These are phyloP conservation scores for Penicillium mononematosum DNA, from an alignment of 495 filamentous ascomycete species.

Conservation along the genomic window DNA sequence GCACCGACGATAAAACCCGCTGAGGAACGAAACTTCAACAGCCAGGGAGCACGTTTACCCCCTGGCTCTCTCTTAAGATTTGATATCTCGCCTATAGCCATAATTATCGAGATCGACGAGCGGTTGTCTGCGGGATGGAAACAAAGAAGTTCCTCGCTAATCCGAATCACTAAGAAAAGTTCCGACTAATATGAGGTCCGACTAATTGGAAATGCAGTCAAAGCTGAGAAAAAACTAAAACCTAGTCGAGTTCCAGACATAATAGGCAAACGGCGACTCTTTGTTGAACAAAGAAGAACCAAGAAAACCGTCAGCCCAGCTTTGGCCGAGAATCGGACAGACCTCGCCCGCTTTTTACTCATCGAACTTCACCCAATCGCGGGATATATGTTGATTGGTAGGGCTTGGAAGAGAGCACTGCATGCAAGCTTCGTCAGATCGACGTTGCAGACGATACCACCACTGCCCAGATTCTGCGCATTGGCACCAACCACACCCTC, in stretches of 20 bases:
- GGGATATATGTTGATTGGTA: background rate
- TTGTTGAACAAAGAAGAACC: constrained; percentile 8
- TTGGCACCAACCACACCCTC: constrained; percentile 3
- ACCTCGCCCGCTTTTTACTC: background rate
- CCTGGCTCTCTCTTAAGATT: constrained; percentile 2
- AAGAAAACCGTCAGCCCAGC: constrained; percentile 3
- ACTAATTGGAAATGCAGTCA: background rate
- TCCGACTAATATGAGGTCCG: background rate
- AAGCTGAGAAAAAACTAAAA: background rate
- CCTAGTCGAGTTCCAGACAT: background rate
- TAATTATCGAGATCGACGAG: background rate
- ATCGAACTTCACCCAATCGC: background rate
- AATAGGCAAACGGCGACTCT: background rate
- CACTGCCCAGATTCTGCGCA: background rate
- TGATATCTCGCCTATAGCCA: background rate
- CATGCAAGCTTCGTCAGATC: constrained; percentile 11
- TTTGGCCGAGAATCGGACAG: background rate
- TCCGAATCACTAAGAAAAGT: background rate
- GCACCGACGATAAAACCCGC: constrained; percentile 61
- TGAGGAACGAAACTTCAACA: constrained; percentile 55
- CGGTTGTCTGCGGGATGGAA: background rate
- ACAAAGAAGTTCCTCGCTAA: background rate
- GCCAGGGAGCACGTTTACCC: constrained; percentile 34
- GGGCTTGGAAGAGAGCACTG: constrained; percentile 4
- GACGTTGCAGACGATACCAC: constrained; percentile 5